phyloP scores from a whole-genome alignment of 805 yeast genomes.

The Yarrowia sp. region DNA sequence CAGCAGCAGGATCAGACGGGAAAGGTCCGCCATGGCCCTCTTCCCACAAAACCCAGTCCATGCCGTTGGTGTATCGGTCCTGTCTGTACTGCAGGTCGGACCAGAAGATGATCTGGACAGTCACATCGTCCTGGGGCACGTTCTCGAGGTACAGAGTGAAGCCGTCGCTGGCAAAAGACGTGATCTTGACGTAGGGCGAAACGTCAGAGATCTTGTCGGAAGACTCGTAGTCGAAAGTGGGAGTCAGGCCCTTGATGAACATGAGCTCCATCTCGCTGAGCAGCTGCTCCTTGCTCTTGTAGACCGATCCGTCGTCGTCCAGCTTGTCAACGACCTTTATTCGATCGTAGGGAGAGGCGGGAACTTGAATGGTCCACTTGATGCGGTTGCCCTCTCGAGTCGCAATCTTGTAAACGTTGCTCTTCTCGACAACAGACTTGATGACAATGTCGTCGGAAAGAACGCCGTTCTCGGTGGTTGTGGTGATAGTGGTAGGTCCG shows the following conservation, averaged over 20 bases:
- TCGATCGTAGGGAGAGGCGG: background rate
- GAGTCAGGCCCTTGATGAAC: background rate
- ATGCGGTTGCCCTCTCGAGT: background rate
- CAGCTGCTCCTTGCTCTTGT: background rate
- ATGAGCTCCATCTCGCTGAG: background rate
- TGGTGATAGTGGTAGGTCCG: background rate
- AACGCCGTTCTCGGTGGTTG: background rate
- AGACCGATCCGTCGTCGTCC: background rate
- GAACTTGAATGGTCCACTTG: slow-evolving; percentile 2
- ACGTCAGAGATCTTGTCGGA: background rate
- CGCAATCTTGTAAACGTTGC: background rate
- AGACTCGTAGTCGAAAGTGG: background rate
- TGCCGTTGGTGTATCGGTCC: background rate
- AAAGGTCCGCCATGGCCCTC: background rate
- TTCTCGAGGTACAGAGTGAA: background rate
- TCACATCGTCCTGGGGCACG: background rate
- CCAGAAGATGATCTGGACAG: background rate
- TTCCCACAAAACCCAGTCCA: slow-evolving; percentile 6
- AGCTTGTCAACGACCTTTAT: background rate
- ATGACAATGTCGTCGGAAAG: background rate
- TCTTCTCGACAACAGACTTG: background rate
- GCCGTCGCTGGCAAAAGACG: background rate
- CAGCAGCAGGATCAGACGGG: background rate
- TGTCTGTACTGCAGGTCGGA: background rate
- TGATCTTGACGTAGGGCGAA: background rate